Base-by-base conservation (phyloP, 1,284 basidiomycete species). In the Chalciporus sp. region DNA sequence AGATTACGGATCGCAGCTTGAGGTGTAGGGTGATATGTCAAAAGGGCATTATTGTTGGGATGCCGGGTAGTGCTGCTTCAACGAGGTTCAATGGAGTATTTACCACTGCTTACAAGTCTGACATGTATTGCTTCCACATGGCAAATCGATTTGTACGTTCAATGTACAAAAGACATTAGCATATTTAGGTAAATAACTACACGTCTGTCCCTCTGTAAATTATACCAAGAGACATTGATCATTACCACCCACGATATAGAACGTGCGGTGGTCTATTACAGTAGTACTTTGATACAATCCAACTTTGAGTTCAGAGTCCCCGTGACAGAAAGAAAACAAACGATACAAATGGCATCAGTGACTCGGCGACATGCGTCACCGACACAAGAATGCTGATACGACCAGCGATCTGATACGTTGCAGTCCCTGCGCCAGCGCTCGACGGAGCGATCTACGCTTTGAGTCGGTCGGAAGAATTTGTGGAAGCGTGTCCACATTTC, bases 141-240 rank as follows among this genome's bases (percentile, higher is more conserved):
- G 67, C 65, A 46, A 52, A 11, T 33, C 42, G 49, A 27, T 27
- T 26, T 2, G 23, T 23, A 23, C 23, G 23, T 23, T 6, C 23
- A 23, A 6, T 29, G 35, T 9, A 17, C 9, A 5, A n/a, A 26
- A 48, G 23, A 49, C 49, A 47, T 49, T 28, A 45, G 46, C 40
- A 68, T 65, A 65, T 68, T 65, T 70, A 65, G 56, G 64, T 70
- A 66, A 66, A 66, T 70, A 66, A 68, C 55, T 53, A 55, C 61
- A 19, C 52, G 35, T 59, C 53, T 33, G 50, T 53, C 49, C 59
- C 47, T 55, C 44, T 53, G 7, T 48, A 44, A n/a, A 59, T 64
- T 65, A 57, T 52, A 42, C 49, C 29, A 52, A 47, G 40, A 48
- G 49, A 40, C 23, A 50, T 44, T 45, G 41, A 45, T 47, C 55